Evolutionary conservation across 2,329 filamentous ascomycete species (phyloP).

Genomic region (Fusarium proliferatum): DNA sequence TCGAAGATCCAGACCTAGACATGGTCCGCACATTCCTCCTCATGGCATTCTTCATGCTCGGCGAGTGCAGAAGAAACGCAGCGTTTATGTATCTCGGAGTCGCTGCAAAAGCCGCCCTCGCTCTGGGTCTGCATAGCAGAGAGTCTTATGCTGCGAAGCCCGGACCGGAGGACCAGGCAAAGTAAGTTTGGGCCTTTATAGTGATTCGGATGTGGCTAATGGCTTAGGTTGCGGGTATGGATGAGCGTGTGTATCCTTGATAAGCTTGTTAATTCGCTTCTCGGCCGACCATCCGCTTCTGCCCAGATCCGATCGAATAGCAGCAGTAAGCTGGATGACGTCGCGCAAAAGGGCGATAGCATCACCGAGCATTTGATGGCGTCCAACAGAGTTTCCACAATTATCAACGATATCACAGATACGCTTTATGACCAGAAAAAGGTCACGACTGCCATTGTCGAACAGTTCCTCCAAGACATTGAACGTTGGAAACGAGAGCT

Average conservation of each 20-base stretch:
- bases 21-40: constrained; percentile 51
- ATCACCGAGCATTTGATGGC: constrained; percentile 51
- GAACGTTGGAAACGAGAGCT: constrained; percentile 59
- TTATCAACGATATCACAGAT: constrained; percentile 58
- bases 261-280: constrained; percentile 52
- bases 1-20: constrained; percentile 43
- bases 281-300: constrained; percentile 53
- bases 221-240: constrained; percentile 49
- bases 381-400: constrained; percentile 55
- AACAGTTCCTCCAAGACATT: constrained; percentile 55
- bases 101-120: constrained; percentile 66
- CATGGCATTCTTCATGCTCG: constrained; percentile 80
- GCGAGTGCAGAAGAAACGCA: constrained; percentile 68
- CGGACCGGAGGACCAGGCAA: constrained; percentile 27
- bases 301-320: constrained; percentile 26
- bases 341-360: constrained; percentile 28
- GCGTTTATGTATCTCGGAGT: constrained; percentile 73
- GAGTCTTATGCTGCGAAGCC: constrained; percentile 37
- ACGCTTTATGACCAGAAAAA: constrained; percentile 55
- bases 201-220: neutral
- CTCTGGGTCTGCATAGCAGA: constrained; percentile 63
- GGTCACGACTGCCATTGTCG: constrained; percentile 48
- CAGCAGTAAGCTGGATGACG: constrained; percentile 17
- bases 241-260: constrained; percentile 54
- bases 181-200: constrained; percentile 14